Evolutionary conservation across 2,329 filamentous ascomycete species (phyloP), one percentile per base, ranked within the genome.

Genomic region (Aspergillus sp.): DNA sequence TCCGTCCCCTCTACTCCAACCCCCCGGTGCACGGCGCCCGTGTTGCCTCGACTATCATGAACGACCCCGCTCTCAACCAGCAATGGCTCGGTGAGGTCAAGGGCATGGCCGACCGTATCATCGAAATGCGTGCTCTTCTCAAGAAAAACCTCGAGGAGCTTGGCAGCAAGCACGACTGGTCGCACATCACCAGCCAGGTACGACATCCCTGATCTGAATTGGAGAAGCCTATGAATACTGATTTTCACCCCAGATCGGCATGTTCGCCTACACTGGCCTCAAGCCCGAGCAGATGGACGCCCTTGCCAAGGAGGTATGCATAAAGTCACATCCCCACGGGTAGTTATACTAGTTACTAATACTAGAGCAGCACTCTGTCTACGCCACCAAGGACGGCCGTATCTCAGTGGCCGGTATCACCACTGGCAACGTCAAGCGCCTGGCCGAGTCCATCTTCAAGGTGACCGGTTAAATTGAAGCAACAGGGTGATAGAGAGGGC

Each of bases 41-140:
- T 72, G 90, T 99, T 72, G 95, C 95, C 58, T 88, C 90, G 62
- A 85, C 91, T 80, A 96, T 99, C 78, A 85, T 99, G 71, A 95
- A 93, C 82, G 88, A 91, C 76, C 80, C 89, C 18, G 82, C 82
- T 39, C 85, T 98, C 63, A 93, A 96, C 84, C 80, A 91, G 80
- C 91, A 98, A 81, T 99, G 95, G 95, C 86, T 97, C 53, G 86
- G 83, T 59, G 95, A 99, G 81, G 92, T 99, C 79, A 96, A 98
- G 88, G 91, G 84, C 69, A 99, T 99, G 95, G 95, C 95, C 62
- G 92, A 97, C 80, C 93, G 95, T 74, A 99, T 99, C 83, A 98
- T 99, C 79, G 90, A 87, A 77, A 99, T 99, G 95, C 91, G 95
- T 69, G 88, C 90, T 61, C 86, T 96, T 55, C 87, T 99, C 73